phyloP scores from a whole-genome alignment of 2,329 filamentous ascomycete genomes.

The Coniella lustricola region DNA sequence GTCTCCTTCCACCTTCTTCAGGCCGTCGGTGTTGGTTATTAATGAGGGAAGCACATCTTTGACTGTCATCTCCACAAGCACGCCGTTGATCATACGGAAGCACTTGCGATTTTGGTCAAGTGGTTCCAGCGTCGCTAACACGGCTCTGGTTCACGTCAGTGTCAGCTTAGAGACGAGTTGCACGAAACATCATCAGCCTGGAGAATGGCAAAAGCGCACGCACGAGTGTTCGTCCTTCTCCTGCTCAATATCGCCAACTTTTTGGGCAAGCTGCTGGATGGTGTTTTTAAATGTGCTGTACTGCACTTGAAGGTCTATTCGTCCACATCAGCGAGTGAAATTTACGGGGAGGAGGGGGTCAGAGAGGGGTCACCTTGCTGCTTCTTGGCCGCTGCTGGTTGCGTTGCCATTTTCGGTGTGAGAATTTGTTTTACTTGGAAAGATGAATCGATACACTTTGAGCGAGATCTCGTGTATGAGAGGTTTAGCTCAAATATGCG shows the following conservation, averaged over 20 bases:
- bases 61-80: conserved; percentile 89
- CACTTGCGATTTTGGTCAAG: conserved; percentile 84
- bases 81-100: conserved; percentile 97
- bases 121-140: conserved; percentile 83
- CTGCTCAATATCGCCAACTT: conserved; percentile 96
- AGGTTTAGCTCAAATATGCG: too few relatives aligned
- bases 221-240: conserved; percentile 98
- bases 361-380: conserved; percentile 55
- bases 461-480: too few relatives aligned
- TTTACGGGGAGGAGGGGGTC: not conserved
- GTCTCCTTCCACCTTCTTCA: conserved; percentile 91
- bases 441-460: not conserved
- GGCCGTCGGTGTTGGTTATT: conserved; percentile 85
- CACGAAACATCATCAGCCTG: too few relatives aligned
- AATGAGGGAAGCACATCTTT: conserved; percentile 86
- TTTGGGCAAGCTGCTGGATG: conserved; percentile 87
- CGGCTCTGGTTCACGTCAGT: conserved; percentile 58
- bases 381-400: conserved; percentile 56
- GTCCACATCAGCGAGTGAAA: not conserved
- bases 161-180: conserved; percentile 1
- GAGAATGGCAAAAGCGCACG: conserved; percentile 26
- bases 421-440: too few relatives aligned
- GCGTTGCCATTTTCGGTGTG: conserved; percentile 32
- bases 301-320: conserved; percentile 67
- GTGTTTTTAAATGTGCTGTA: conserved; percentile 72